Evolutionary conservation across 106 monocot genomes (phyloP).

Genomic region (Phalaenopsis aphrodite): DNA sequence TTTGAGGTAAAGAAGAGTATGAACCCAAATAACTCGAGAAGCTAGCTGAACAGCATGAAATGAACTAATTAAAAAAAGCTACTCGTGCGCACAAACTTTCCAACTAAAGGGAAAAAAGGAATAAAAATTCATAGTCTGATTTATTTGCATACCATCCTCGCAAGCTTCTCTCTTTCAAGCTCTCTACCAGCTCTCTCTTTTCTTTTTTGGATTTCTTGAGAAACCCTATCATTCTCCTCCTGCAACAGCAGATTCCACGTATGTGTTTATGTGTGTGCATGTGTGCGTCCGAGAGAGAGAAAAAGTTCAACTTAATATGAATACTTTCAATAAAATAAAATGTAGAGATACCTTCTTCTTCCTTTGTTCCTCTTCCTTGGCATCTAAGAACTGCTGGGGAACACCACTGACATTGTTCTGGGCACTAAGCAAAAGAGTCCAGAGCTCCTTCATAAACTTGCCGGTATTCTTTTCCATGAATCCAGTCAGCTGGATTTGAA

Average conservation of each 20-base stretch:
- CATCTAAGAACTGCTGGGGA: constrained; percentile 95
- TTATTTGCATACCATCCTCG: constrained; percentile 42
- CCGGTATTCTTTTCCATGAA: constrained; percentile 95
- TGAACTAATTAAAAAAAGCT: constrained; percentile 20
- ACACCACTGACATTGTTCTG: constrained; percentile 91
- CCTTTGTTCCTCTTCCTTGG: constrained; percentile 71
- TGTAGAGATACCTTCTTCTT: constrained; percentile 61
- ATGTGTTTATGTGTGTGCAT: not conserved
- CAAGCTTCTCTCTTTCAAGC: constrained; percentile 30
- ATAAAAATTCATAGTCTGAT: constrained; percentile 13
- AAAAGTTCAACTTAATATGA: not conserved
- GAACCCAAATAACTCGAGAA: constrained; percentile 90
- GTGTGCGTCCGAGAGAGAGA: not conserved
- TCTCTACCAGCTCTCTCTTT: constrained; percentile 58
- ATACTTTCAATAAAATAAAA: not conserved
- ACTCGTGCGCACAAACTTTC: constrained; percentile 24
- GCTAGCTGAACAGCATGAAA: constrained; percentile 76
- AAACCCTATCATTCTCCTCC: constrained; percentile 70
- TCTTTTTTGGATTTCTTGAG: constrained; percentile 75
- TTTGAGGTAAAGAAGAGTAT: constrained; percentile 90
- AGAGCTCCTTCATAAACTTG: constrained; percentile 98
- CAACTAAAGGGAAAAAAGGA: constrained; percentile 8
- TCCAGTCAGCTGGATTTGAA: constrained; percentile 92
- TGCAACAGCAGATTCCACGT: constrained; percentile 12
- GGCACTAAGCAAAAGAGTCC: constrained; percentile 78